Base-by-base conservation (phyloP, 108 stramenopile species). In the Cyclotella cryptica region DNA sequence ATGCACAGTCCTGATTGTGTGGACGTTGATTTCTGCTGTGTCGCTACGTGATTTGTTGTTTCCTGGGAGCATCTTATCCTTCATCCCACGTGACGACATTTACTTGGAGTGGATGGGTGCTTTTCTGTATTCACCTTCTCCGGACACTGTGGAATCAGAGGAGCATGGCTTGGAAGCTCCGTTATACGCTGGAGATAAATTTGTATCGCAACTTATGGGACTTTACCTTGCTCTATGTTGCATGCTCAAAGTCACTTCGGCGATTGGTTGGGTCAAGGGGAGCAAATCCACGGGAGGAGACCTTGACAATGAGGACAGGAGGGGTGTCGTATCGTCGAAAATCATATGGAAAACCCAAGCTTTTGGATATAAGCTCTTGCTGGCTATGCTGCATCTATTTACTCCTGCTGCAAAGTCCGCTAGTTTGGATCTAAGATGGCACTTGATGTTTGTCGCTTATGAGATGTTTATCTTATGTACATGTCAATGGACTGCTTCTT, bases 61-160 rank as follows among this genome's bases (percentile, higher is more conserved):
- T 45, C 90, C 95, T 17, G 95, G 95, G 27, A 46, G 53, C 10
- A 89, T 92, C 66, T 26, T 96, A 3, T 75, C 83, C 3, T 90
- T 90, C 61, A 81, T 93, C 66, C 92, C 95, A 1, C 88, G 91
- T 26, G 95, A 96, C 85, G 95, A 96, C 68, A 92, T 96, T 66
- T 96, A 93, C 66, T 74, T 96, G 12, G 95, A 93, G 74, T 93
- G 92, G 95, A 92, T 89, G 5, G 91, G 91, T 44, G 92, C 91
- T 28, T 86, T 96, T 43, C 55, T 93, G 17, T 92, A 96, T 70
- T 96, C 94, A 7, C 94, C 94, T 27, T 92, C 92, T 30, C 89
- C 90, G 40, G 92, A 89, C 11, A 83, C 91, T 0, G 83, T 83
- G 3, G 95, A 96, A 79, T 77, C 82, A 0, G 84, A 87, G 13